Conservation (phyloP, 1,139 yeast species). For the Nakaseomyces nivariensis region DNA sequence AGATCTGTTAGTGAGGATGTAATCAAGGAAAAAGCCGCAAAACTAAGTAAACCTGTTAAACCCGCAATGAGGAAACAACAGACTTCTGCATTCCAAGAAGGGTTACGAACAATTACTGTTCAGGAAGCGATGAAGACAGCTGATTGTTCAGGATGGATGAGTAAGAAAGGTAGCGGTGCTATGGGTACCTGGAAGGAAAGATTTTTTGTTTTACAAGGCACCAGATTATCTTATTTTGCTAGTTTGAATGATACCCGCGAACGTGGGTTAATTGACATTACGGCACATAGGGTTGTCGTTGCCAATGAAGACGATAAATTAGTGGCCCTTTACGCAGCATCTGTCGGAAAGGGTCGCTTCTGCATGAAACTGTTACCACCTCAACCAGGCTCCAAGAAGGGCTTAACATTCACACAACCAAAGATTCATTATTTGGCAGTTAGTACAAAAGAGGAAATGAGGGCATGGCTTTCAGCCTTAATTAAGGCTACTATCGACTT, state of each 20-base stretch:
- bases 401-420: conserved; percentile 91
- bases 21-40: neutral
- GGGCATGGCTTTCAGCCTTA: conserved; percentile 87
- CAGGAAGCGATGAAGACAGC: conserved; percentile 70
- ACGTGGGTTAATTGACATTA: conserved; percentile 87
- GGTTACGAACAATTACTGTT: conserved; percentile 70
- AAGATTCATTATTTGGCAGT: conserved; percentile 93
- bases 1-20: conserved; percentile 1
- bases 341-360: conserved; percentile 86
- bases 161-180: conserved; percentile 76
- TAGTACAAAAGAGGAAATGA: conserved; percentile 81
- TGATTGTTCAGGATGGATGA: conserved; percentile 87
- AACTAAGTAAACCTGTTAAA: conserved; percentile 7
- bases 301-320: conserved; percentile 63
- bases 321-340: conserved; percentile 79
- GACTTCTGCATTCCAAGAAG: conserved; percentile 92
- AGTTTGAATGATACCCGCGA: conserved; percentile 69
- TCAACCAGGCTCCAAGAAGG: conserved; percentile 93
- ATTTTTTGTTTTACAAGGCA: conserved; percentile 83
- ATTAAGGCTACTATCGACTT: conserved; percentile 94
- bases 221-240: conserved; percentile 80
- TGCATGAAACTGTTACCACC: conserved; percentile 94
- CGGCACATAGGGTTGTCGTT: conserved; percentile 85
- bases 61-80: conserved; percentile 38
- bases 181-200: conserved; percentile 85